These are phyloP conservation scores for Calonectria multiphialidica DNA, from an alignment of 2,329 filamentous ascomycete species.

Conservation along the genomic window DNA sequence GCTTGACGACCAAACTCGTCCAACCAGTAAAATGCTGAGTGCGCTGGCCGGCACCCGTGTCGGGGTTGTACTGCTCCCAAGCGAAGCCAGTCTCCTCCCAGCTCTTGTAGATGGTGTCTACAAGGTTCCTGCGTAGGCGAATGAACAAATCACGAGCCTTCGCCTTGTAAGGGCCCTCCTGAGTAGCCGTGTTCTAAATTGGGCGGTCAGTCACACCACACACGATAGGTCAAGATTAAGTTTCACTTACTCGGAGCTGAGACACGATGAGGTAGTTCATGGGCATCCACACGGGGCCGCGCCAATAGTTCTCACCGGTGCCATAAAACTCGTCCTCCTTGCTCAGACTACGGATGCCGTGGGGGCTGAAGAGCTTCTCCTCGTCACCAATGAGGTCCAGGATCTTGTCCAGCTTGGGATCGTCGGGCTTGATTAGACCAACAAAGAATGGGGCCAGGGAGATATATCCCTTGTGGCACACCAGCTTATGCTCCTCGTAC, in stretches of 20 bases:
- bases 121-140: constrained; percentile 83
- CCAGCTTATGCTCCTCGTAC: constrained; percentile 88
- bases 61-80: constrained; percentile 98
- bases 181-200: constrained; percentile 70
- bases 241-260: constrained; percentile 77
- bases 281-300: constrained; percentile 94
- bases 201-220: constrained; percentile 45
- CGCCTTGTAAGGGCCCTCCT: constrained; percentile 74
- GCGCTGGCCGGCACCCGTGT: constrained; percentile 91
- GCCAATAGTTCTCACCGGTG: constrained; percentile 97
- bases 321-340: constrained; percentile 86
- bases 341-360: constrained; percentile 91
- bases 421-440: constrained; percentile 81
- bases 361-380: constrained; percentile 88
- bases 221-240: background rate
- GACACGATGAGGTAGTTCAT: constrained; percentile 92
- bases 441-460: constrained; percentile 93
- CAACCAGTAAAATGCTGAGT: constrained; percentile 99
- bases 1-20: constrained; percentile 98
- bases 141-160: constrained; percentile 82
- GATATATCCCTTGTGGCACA: constrained; percentile 97
- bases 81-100: constrained; percentile 96
- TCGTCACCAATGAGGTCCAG: constrained; percentile 84
- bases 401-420: constrained; percentile 78
- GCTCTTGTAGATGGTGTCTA: constrained; percentile 87